Percentiles rank a stretch among this genome's conserved stretches.
Conservation (phyloP, 2,329 filamentous ascomycete genomes). For the Nigrograna mackinnonii region DNA sequence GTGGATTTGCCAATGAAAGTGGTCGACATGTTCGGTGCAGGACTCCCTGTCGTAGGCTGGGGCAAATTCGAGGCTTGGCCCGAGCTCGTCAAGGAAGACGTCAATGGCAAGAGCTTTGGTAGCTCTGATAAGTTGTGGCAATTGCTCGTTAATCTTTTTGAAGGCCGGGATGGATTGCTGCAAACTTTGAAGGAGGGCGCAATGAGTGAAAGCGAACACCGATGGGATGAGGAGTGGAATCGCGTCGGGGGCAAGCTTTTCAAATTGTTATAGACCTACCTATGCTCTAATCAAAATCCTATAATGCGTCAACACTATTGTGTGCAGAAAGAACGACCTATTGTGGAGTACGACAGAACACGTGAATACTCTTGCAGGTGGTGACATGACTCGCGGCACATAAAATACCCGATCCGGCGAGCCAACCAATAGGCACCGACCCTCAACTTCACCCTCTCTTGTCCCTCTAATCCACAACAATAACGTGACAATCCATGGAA, state of each 20-base stretch:
- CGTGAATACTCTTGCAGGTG: too few species aligned
- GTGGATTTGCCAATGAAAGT: slow-evolving; percentile 99
- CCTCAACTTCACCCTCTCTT: too few species aligned
- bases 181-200: slow-evolving; percentile 69
- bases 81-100: slow-evolving; percentile 85
- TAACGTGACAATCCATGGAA: too few species aligned
- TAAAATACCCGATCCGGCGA: too few species aligned
- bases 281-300: too few species aligned
- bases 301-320: too few species aligned
- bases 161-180: slow-evolving; percentile 57
- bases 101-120: slow-evolving; percentile 85
- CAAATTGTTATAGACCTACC: slow-evolving; percentile 17
- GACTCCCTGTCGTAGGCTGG: slow-evolving; percentile 88
- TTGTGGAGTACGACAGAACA: too few species aligned
- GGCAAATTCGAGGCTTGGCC: slow-evolving; percentile 83
- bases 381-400: too few species aligned
- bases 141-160: slow-evolving; percentile 69
- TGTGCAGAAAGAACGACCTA: too few species aligned
- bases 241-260: slow-evolving; percentile 75
- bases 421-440: too few species aligned
- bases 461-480: too few species aligned
- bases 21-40: slow-evolving; percentile 97
- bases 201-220: slow-evolving; percentile 68
- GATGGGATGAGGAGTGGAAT: slow-evolving; percentile 96
- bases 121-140: slow-evolving; percentile 67